Conservation (phyloP, 2,329 filamentous ascomycete genomes). For the Myriangium duriaei region DNA sequence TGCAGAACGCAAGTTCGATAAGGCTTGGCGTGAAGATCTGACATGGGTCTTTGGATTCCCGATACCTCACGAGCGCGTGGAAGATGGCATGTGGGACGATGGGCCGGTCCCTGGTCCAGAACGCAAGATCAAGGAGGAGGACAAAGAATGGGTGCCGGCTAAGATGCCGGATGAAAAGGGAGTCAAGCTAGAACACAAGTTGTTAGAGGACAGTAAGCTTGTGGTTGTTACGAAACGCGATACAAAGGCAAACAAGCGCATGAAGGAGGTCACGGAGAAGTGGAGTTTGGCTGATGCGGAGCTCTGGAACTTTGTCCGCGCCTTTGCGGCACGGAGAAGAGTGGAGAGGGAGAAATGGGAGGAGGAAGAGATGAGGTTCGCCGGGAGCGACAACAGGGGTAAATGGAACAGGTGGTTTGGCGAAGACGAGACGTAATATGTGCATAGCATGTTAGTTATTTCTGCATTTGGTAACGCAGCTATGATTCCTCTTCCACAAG, state of each 20-base stretch:
- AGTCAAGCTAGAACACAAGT: slow-evolving; percentile 40
- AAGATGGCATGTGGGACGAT: slow-evolving; percentile 42
- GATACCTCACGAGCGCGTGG: slow-evolving; percentile 48
- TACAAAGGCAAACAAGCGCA: slow-evolving; percentile 5
- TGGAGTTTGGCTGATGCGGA: slow-evolving; percentile 59
- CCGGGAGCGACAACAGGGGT: slow-evolving; percentile 43
- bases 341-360: slow-evolving; percentile 59
- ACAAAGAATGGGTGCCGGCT: slow-evolving; percentile 33
- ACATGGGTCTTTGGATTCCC: slow-evolving; percentile 86
- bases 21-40: slow-evolving; percentile 35
- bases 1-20: slow-evolving; percentile 39
- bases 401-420: slow-evolving; percentile 26
- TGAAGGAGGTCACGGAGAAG: slow-evolving; percentile 33
- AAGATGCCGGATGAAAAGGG: slow-evolving; percentile 42
- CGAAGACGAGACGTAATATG: slow-evolving; percentile 7
- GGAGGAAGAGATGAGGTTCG: slow-evolving; percentile 53
- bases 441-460: slow-evolving; percentile 7
- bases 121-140: slow-evolving; percentile 29
- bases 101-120: slow-evolving; percentile 48
- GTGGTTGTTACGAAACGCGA: slow-evolving; percentile 9
- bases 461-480: too few species aligned
- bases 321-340: slow-evolving; percentile 49
- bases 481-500: too few species aligned
- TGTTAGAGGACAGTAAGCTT: slow-evolving; percentile 42
- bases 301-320: slow-evolving; percentile 61